A percentile compares a stretch with the other conserved stretches of the same genome.
Evolutionary conservation across 208 protist species (phyloP).

Genomic region (Trypanosoma melophagium): DNA sequence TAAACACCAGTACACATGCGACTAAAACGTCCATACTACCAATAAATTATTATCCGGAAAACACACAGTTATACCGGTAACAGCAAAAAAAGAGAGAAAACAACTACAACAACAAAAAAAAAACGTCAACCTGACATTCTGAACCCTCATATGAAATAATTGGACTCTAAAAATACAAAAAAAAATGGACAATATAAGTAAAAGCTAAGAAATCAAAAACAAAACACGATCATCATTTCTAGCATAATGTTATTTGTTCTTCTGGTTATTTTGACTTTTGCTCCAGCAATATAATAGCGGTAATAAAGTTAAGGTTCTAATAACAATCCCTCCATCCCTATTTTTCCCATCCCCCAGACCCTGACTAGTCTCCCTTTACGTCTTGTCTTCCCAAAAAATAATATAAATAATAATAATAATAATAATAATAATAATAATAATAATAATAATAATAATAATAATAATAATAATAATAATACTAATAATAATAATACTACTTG

Average conservation of each 20-base stretch:
- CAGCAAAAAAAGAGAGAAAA: not conserved
- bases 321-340: not conserved
- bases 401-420: constrained; percentile 1
- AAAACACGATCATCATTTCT: not conserved
- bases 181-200: constrained; percentile 2
- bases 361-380: too few species aligned
- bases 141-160: too few species aligned
- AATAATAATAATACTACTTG: not conserved
- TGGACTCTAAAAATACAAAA: too few species aligned
- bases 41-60: too few species aligned
- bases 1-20: too few species aligned
- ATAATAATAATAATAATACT: not conserved
- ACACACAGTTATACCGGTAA: too few species aligned
- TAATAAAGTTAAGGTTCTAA: too few species aligned
- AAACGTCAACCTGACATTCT: too few species aligned
- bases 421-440: not conserved
- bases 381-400: too few species aligned
- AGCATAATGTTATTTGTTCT: not conserved
- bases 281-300: too few species aligned
- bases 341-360: not conserved
- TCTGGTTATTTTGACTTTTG: not conserved
- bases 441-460: constrained; percentile 4
- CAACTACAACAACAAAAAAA: constrained; percentile 18
- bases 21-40: too few species aligned
- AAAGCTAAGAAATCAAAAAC: not conserved